Conservation (phyloP, 2,329 filamentous ascomycete genomes). For the Cladophialophora immunda region DNA sequence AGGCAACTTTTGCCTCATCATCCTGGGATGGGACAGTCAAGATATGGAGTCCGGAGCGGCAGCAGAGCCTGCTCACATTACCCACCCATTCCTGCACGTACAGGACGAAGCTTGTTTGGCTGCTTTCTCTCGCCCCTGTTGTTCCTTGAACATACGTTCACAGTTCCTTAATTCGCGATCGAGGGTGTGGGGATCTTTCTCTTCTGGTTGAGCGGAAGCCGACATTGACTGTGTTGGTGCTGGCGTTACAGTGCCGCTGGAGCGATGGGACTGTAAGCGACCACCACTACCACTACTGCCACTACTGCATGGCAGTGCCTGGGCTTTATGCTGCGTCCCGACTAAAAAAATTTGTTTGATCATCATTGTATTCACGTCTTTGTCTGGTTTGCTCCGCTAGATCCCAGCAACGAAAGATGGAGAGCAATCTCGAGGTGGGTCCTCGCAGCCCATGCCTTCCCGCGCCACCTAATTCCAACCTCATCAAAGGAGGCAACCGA, state of each 20-base stretch:
- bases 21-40: conserved; percentile 98
- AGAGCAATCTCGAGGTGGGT: not conserved
- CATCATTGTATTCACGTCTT: not conserved
- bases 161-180: conserved; percentile 73
- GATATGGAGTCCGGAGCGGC: conserved; percentile 85
- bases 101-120: conserved; percentile 47
- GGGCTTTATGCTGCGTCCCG: not conserved
- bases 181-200: conserved; percentile 70
- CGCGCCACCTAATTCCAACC: too few species aligned
- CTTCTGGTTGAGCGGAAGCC: conserved; percentile 18
- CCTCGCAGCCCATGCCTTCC: not conserved
- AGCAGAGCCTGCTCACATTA: conserved; percentile 79
- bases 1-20: conserved; percentile 87
- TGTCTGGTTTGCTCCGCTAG: not conserved
- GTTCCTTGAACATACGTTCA: conserved; percentile 71
- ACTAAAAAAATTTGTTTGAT: not conserved
- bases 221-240: conserved; percentile 8
- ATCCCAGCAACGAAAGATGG: not conserved
- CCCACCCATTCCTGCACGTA: conserved; percentile 95
- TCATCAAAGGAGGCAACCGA: conserved; percentile 35
- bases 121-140: conserved; percentile 70
- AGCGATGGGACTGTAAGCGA: conserved; percentile 38
- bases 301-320: not conserved
- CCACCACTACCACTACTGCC: not conserved
- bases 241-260: conserved; percentile 32